Conservation (phyloP, 192 early-diverging fungal genomes). For the Rhizophagus clarus region DNA sequence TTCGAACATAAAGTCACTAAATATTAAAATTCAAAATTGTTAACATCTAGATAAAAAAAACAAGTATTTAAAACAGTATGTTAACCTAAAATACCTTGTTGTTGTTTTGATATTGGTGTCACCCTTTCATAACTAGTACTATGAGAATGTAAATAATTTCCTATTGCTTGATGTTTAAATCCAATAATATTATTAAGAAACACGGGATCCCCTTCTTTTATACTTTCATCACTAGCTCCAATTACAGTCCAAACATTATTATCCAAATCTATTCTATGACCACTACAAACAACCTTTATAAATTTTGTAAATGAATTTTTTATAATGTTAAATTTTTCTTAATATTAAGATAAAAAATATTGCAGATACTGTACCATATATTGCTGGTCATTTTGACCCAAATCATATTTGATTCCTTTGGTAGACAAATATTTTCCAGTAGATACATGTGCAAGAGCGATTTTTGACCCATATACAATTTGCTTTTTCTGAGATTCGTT, state of each 20-base stretch:
- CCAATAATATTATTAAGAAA: background rate
- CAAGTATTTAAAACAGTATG: background rate
- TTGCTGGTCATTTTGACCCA: background rate
- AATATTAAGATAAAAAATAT: background rate
- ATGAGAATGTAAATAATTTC: background rate
- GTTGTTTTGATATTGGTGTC: background rate
- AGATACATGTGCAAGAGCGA: conserved; percentile 1
- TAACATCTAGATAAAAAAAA: background rate
- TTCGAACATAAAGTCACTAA: too few relatives aligned
- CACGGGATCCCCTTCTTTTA: background rate
- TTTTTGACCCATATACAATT: conserved; percentile 1
- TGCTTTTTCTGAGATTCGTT: background rate
- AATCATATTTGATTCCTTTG: background rate
- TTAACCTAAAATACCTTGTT: background rate
- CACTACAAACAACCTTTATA: background rate
- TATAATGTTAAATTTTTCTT: background rate
- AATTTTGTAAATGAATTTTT: background rate
- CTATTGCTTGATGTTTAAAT: background rate
- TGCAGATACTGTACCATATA: conserved; percentile 6
- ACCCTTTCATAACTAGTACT: background rate
- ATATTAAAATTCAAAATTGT: too few relatives aligned
- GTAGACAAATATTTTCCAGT: conserved; percentile 11
- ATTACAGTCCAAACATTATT: background rate
- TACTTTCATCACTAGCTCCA: background rate
- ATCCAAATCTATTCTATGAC: background rate